These are phyloP conservation scores for Thamnidium elegans DNA, from an alignment of 192 early-diverging fungal genomes.

Conservation along the genomic window DNA sequence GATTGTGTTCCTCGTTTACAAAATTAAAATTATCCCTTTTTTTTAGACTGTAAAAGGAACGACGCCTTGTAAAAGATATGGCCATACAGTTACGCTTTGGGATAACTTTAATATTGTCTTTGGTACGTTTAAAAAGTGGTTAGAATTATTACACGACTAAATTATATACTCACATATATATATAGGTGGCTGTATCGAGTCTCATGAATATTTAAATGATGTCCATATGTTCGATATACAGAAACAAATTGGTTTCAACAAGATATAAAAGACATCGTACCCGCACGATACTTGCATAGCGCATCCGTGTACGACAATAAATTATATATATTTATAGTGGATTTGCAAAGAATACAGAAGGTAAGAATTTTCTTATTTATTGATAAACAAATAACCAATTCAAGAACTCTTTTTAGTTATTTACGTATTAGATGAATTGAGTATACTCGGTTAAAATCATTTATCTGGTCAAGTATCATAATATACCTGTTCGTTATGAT, in stretches of 20 bases:
- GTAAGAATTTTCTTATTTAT: constrained; percentile 33
- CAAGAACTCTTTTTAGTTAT: constrained; percentile 32
- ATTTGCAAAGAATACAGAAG: constrained; percentile 54
- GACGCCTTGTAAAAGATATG: constrained; percentile 54
- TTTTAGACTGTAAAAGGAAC: constrained; percentile 44
- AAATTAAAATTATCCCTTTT: too few species aligned
- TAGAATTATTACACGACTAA: too few species aligned
- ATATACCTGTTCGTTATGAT: constrained; percentile 49
- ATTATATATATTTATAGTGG: constrained; percentile 63
- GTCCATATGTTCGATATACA: constrained; percentile 55
- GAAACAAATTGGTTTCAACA: constrained; percentile 56
- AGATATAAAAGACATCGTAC: constrained; percentile 45
- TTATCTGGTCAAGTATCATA: constrained; percentile 50
- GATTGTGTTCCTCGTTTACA: too few species aligned
- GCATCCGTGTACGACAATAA: constrained; percentile 61
- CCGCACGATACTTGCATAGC: constrained; percentile 53
- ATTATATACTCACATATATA: too few species aligned
- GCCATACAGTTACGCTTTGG: constrained; percentile 60
- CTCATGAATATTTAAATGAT: constrained; percentile 56
- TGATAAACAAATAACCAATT: neutral
- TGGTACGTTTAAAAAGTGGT: constrained; percentile 29
- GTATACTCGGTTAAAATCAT: constrained; percentile 56
- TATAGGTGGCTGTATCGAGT: constrained; percentile 54
- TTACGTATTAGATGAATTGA: constrained; percentile 52
- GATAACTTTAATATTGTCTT: constrained; percentile 52